Percentiles rank a stretch among this genome's conserved stretches.
phyloP scores from a whole-genome alignment of 1,284 basidiomycete species.

The Trichosporon coremiiforme region DNA sequence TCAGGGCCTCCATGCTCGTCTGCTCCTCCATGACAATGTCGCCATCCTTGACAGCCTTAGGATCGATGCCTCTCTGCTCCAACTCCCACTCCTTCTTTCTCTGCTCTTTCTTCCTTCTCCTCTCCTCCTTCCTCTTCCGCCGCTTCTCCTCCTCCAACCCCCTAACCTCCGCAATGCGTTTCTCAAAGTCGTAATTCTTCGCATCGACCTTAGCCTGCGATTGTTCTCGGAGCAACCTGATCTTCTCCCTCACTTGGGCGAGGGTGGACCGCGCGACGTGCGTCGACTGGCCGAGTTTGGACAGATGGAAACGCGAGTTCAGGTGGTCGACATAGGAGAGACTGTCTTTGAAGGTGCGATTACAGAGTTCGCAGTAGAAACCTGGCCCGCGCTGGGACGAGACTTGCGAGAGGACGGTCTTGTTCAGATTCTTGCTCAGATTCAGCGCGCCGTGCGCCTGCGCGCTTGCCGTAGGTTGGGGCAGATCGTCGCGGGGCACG shows the following conservation, averaged over 20 bases:
- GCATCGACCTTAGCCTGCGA: constrained; percentile 76
- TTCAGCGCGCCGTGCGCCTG: constrained; percentile 81
- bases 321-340: constrained; percentile 93
- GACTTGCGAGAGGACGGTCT: constrained; percentile 77
- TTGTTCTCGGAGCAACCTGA: constrained; percentile 81
- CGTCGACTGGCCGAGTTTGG: constrained; percentile 87
- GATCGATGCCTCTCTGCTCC: constrained; percentile 30
- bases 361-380: constrained; percentile 88
- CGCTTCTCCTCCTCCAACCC: constrained; percentile 58
- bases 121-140: constrained; percentile 48
- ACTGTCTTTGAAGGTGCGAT: constrained; percentile 89
- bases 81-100: constrained; percentile 7
- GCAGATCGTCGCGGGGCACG: constrained; percentile 64
- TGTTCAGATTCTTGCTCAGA: constrained; percentile 85
- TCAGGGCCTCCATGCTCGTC: constrained; percentile 73
- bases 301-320: constrained; percentile 85
- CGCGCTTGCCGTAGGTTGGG: constrained; percentile 78
- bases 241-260: constrained; percentile 85
- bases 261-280: constrained; percentile 85
- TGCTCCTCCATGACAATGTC: constrained; percentile 37
- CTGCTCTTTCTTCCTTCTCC: constrained; percentile 38
- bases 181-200: constrained; percentile 90
- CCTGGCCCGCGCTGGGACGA: constrained; percentile 85
- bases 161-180: constrained; percentile 79
- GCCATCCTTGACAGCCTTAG: constrained; percentile 27